Percentiles rank a stretch among this genome's conserved stretches.
Conservation (phyloP, 352 stramenopile species). For the Phytophthora ohioensis region DNA sequence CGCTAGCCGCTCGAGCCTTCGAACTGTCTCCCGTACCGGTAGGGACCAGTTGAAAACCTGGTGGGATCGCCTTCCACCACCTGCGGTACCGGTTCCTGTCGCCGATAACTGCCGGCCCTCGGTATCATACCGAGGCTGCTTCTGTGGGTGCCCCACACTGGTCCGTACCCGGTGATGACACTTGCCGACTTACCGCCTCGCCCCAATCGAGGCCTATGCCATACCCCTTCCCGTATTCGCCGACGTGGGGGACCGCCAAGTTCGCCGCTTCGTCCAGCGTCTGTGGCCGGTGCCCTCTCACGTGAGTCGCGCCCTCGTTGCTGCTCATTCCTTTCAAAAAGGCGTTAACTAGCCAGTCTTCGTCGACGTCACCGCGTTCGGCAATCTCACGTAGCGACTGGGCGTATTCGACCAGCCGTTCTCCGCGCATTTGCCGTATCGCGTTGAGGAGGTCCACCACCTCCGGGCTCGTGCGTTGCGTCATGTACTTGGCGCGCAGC, state of each 20-base stretch:
- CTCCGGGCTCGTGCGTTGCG: not conserved
- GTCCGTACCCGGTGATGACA: not conserved
- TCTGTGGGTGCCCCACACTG: not conserved
- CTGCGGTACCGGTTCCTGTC: no score
- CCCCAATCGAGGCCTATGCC: not conserved
- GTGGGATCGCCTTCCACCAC: conserved; percentile 7
- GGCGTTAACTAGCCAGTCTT: conserved; percentile 8
- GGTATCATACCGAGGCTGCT: not conserved
- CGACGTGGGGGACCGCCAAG: not conserved
- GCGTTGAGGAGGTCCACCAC: conserved; percentile 1
- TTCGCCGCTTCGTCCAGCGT: not conserved
- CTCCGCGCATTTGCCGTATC: conserved; percentile 4
- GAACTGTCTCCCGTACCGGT: not conserved
- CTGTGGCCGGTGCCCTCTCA: not conserved
- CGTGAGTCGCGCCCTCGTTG: not conserved
- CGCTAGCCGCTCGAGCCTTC: not conserved
- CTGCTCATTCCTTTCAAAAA: conserved; percentile 8
- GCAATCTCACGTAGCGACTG: not conserved
- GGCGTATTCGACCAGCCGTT: not conserved
- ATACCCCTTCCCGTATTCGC: conserved; percentile 5
- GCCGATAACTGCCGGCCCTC: not conserved
- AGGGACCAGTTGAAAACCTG: not conserved
- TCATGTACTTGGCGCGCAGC: conserved; percentile 6
- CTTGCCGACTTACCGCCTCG: not conserved
- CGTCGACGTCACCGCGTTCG: not conserved